Percentiles rank a stretch among this genome's conserved stretches.
Conservation (phyloP, 139 green algal genomes). For the Chlamydomonas incerta region DNA sequence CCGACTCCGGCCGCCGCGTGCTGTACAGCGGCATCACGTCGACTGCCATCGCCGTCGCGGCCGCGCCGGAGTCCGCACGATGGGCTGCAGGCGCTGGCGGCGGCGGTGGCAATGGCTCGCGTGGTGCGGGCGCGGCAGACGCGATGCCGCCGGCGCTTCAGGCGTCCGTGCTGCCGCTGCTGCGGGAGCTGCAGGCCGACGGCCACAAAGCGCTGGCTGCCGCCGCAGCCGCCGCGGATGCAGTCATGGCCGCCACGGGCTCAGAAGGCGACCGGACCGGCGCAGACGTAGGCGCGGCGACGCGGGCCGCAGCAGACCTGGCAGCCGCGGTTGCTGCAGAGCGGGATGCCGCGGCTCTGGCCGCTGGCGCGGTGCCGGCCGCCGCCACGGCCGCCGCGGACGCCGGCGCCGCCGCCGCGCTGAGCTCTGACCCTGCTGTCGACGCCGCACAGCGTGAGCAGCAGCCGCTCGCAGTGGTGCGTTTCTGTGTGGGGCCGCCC, state of each 20-base stretch:
- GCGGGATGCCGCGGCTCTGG: no score
- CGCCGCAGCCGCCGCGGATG: no score
- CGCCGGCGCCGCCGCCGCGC: no score
- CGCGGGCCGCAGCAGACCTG: no score
- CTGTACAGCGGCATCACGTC: constrained; percentile 15
- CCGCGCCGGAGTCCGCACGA: background rate
- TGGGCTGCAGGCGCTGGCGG: background rate
- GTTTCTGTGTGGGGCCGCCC: background rate
- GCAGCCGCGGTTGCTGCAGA: no score
- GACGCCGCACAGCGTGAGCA: background rate
- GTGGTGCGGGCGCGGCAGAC: no score
- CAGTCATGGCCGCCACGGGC: no score
- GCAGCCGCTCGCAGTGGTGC: constrained; percentile 17
- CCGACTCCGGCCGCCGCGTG: background rate
- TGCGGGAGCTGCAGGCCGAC: background rate
- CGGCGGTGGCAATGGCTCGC: no score
- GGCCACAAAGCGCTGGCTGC: background rate
- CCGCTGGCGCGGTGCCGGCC: no score
- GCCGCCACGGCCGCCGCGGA: no score
- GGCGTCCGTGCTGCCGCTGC: background rate
- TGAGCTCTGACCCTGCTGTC: background rate
- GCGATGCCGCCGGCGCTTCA: background rate
- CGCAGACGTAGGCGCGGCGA: no score
- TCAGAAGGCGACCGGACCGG: no score
- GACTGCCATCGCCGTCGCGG: background rate